Percentiles rank a stretch among this genome's conserved stretches.
Conservation (phyloP, 352 stramenopile species). For the Thraustochytrium striatum region DNA sequence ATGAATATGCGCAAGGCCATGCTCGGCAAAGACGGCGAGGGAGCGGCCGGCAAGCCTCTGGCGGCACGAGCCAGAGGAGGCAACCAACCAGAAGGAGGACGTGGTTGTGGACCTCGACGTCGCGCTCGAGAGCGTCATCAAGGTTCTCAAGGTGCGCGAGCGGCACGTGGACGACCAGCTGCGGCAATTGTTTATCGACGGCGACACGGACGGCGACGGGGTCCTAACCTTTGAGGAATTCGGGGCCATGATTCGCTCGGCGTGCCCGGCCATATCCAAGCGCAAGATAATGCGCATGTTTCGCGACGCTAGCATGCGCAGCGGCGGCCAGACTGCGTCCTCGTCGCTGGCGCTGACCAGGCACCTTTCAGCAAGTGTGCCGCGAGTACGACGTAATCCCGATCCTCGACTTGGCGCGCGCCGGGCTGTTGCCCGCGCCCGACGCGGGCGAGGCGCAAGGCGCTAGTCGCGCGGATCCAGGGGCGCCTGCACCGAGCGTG, state of each 20-base stretch:
- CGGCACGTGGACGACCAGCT: constrained; percentile 21
- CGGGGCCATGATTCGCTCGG: background rate
- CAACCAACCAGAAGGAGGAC: background rate
- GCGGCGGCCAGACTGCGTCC: background rate
- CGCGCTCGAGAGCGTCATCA: constrained; percentile 28
- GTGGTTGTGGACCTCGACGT: constrained; percentile 25
- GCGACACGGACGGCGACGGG: constrained; percentile 25
- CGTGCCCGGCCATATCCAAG: background rate
- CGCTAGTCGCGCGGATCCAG: no score
- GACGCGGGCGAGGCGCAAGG: no score
- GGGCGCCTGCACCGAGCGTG: no score
- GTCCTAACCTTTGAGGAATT: constrained; percentile 30
- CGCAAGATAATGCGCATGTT: constrained; percentile 43
- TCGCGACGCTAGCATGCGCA: background rate
- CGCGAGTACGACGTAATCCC: constrained; percentile 5
- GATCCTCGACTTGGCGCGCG: constrained; percentile 9
- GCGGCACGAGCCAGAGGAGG: background rate
- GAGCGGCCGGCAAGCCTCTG: background rate
- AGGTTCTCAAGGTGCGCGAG: background rate
- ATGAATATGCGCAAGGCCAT: constrained; percentile 46
- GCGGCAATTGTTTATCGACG: constrained; percentile 16
- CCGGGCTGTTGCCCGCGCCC: no score
- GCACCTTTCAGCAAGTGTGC: constrained; percentile 1
- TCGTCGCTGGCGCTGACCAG: background rate
- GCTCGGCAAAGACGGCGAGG: background rate